phyloP scores from a whole-genome alignment of 768 basidiomycete genomes.

The Rubroboletus satanas region DNA sequence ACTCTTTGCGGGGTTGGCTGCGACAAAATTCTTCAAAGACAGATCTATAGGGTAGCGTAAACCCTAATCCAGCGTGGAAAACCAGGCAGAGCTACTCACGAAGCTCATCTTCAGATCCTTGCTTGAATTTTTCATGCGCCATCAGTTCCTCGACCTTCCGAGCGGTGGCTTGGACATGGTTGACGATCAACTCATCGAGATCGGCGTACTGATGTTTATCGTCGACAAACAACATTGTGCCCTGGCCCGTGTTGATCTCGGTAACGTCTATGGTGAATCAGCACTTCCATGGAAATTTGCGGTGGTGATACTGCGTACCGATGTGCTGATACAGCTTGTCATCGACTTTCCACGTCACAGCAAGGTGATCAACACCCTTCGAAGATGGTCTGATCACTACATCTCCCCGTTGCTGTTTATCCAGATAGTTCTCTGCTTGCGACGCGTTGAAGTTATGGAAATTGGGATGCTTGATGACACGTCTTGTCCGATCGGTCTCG shows the following conservation, averaged over 20 bases:
- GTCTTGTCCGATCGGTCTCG: conserved; percentile 71
- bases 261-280: conserved; percentile 60
- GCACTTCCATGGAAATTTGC: neutral
- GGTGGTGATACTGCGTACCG: conserved; percentile 46
- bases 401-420: conserved; percentile 89
- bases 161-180: conserved; percentile 92
- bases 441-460: conserved; percentile 92
- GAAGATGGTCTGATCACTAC: conserved; percentile 96
- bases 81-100: conserved; percentile 52
- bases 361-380: conserved; percentile 88
- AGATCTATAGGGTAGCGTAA: conserved; percentile 49
- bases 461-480: conserved; percentile 96
- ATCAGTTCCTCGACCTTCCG: conserved; percentile 92
- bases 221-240: conserved; percentile 68
- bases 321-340: conserved; percentile 95
- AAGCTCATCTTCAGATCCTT: conserved; percentile 81
- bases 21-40: conserved; percentile 84
- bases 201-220: conserved; percentile 81
- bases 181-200: conserved; percentile 94
- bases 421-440: conserved; percentile 86
- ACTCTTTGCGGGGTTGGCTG: conserved; percentile 90
- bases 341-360: conserved; percentile 99
- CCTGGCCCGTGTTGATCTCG: conserved; percentile 73
- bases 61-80: neutral
- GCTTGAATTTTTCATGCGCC: conserved; percentile 93